A percentile compares a stretch with the other conserved stretches of the same genome.
phyloP scores from a whole-genome alignment of 2,329 filamentous ascomycete genomes.

The Coccinonectria pachysandricola region DNA sequence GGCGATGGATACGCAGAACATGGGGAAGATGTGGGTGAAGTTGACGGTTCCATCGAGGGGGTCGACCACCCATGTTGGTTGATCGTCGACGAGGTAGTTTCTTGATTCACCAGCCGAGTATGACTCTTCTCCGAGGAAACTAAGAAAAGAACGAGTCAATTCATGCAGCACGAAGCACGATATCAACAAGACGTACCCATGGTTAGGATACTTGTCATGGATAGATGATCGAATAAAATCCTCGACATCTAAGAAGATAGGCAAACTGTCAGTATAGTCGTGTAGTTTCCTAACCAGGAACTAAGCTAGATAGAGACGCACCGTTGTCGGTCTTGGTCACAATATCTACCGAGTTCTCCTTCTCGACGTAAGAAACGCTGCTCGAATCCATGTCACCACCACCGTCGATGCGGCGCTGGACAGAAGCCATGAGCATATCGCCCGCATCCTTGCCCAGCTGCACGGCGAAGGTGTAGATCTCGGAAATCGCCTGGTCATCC shows the following conservation, averaged over 20 bases:
- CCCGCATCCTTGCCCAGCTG: conserved; percentile 62
- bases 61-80: conserved; percentile 67
- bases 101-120: conserved; percentile 60
- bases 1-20: conserved; percentile 72
- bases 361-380: conserved; percentile 37
- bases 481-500: conserved; percentile 41
- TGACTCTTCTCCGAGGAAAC: conserved; percentile 68
- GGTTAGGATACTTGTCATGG: conserved; percentile 48
- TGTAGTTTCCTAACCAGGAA: too few relatives aligned
- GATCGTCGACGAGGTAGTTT: conserved; percentile 53
- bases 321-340: conserved; percentile 69
- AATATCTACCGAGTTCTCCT: conserved; percentile 66
- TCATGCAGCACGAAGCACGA: too few relatives aligned
- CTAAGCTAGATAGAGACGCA: too few relatives aligned
- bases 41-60: conserved; percentile 73
- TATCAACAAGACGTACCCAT: conserved; percentile 57
- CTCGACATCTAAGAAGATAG: conserved; percentile 49
- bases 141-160: conserved; percentile 24
- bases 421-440: conserved; percentile 52
- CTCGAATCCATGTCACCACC: conserved; percentile 6
- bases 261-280: conserved; percentile 2
- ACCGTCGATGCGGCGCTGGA: conserved; percentile 24
- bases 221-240: conserved; percentile 56
- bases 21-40: conserved; percentile 70
- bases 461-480: conserved; percentile 61